A percentile compares a stretch with the other conserved stretches of the same genome.
phyloP scores from a whole-genome alignment of 108 stramenopile species.

The Nitzschia sp. region DNA sequence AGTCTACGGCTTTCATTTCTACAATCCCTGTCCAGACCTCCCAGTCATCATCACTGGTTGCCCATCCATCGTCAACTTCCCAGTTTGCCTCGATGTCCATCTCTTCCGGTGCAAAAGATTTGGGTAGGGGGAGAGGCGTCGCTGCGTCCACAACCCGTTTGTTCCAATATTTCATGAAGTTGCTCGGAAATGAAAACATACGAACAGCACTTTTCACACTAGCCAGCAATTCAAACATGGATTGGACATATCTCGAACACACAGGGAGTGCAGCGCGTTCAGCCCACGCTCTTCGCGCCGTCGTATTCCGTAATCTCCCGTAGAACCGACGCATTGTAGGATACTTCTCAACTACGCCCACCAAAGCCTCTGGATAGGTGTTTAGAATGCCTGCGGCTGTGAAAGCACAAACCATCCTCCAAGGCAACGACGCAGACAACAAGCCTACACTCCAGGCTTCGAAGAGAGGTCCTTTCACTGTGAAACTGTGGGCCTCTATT shows the following conservation, averaged over 20 bases:
- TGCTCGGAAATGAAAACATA: constrained; percentile 3
- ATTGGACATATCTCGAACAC: constrained; percentile 79
- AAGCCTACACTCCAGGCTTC: constrained; percentile 83
- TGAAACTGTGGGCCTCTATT: constrained; percentile 32
- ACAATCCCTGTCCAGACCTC: constrained; percentile 72
- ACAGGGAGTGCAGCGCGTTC: constrained; percentile 82
- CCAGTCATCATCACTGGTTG: constrained; percentile 60
- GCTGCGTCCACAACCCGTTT: constrained; percentile 60
- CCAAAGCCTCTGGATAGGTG: constrained; percentile 47
- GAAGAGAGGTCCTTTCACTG: constrained; percentile 47
- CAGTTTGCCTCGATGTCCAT: constrained; percentile 23
- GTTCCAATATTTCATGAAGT: constrained; percentile 36
- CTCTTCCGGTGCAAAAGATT: not conserved
- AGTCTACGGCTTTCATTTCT: constrained; percentile 59
- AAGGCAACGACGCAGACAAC: constrained; percentile 76
- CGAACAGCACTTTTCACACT: constrained; percentile 44
- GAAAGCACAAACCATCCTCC: constrained; percentile 79
- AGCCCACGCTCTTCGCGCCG: constrained; percentile 72
- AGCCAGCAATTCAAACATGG: constrained; percentile 71
- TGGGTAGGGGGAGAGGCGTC: constrained; percentile 43
- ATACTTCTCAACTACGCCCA: constrained; percentile 32
- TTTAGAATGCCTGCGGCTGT: constrained; percentile 72
- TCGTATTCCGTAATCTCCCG: constrained; percentile 58
- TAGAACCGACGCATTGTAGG: constrained; percentile 55
- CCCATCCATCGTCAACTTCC: constrained; percentile 73